These are phyloP conservation scores for Colletotrichum sp. DNA, from an alignment of 2,329 filamentous ascomycete species.

Conservation along the genomic window DNA sequence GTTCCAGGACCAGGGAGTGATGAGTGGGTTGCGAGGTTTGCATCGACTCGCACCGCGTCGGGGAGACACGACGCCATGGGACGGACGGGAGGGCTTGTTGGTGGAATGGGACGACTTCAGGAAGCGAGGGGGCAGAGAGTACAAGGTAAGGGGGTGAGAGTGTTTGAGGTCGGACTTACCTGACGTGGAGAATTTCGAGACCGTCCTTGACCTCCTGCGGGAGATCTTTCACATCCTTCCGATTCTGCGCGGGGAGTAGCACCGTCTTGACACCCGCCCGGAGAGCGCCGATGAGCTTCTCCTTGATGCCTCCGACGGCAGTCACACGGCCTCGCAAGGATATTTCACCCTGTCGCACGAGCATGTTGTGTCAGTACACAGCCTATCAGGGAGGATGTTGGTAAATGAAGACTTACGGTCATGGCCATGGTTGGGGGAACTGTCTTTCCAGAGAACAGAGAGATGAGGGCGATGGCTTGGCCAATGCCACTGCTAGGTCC, in stretches of 20 bases:
- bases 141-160: conserved; percentile 46
- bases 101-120: conserved; percentile 16
- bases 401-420: conserved; percentile 65
- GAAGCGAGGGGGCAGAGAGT: conserved; percentile 14
- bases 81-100: neutral
- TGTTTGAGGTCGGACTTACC: conserved; percentile 58
- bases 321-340: conserved; percentile 88
- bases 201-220: conserved; percentile 89
- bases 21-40: conserved; percentile 12
- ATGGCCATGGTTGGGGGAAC: conserved; percentile 94
- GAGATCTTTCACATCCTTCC: conserved; percentile 90
- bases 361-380: conserved; percentile 12
- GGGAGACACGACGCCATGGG: conserved; percentile 20
- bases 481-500: conserved; percentile 87
- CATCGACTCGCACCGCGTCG: conserved; percentile 17
- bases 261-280: conserved; percentile 95
- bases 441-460: conserved; percentile 82
- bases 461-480: conserved; percentile 92
- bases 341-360: conserved; percentile 61
- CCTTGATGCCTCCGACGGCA: conserved; percentile 96
- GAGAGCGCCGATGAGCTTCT: conserved; percentile 95
- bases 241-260: conserved; percentile 83
- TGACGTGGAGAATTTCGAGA: conserved; percentile 87
- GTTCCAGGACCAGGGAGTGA: conserved; percentile 5
- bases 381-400: neutral